Conservation (phyloP, 1,284 basidiomycete genomes). For the Coniferiporia sulphurascens region DNA sequence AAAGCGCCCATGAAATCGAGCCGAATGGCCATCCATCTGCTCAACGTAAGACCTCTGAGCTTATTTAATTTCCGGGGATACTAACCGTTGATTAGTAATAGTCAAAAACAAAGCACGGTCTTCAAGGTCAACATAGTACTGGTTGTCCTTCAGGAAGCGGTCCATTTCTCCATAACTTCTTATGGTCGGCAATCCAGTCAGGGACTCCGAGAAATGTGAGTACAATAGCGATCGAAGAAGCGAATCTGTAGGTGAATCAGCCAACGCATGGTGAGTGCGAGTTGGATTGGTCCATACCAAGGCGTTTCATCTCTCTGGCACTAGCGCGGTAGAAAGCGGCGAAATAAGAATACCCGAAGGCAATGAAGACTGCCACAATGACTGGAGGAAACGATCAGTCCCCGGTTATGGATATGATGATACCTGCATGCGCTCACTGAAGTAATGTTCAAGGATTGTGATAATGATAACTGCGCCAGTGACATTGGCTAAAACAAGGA, state of each 20-base stretch:
- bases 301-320: slow-evolving; percentile 67
- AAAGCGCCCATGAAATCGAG: slow-evolving; percentile 69
- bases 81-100: slow-evolving; percentile 56
- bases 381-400: slow-evolving; percentile 31
- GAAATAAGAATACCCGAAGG: slow-evolving; percentile 51
- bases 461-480: slow-evolving; percentile 61
- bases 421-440: slow-evolving; percentile 42
- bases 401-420: not conserved
- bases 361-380: slow-evolving; percentile 44
- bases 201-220: slow-evolving; percentile 77
- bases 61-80: not conserved
- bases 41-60: slow-evolving; percentile 6
- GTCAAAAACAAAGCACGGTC: slow-evolving; percentile 59
- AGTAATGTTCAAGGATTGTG: slow-evolving; percentile 67
- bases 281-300: slow-evolving; percentile 36
- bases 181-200: slow-evolving; percentile 73
- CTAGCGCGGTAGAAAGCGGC: slow-evolving; percentile 61
- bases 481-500: slow-evolving; percentile 46
- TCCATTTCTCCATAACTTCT: slow-evolving; percentile 62
- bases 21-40: slow-evolving; percentile 75
- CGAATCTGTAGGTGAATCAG: slow-evolving; percentile 36
- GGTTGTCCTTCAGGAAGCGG: slow-evolving; percentile 63
- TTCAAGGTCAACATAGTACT: slow-evolving; percentile 72
- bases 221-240: slow-evolving; percentile 71
- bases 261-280: slow-evolving; percentile 25